These are phyloP conservation scores for Barnettozyma botsteinii DNA, from an alignment of 805 yeast species.

Conservation along the genomic window DNA sequence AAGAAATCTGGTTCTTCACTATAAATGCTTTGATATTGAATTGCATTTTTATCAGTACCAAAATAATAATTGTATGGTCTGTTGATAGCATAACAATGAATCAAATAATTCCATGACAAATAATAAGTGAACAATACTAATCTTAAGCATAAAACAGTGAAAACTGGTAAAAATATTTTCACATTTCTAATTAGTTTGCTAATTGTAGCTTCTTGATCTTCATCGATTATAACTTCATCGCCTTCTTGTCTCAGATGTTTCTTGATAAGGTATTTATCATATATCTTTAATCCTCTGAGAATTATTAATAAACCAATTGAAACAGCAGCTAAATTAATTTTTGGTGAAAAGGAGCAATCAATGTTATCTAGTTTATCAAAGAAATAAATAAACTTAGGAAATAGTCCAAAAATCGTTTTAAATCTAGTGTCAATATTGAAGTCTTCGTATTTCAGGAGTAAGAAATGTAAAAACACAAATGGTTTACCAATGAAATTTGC, in stretches of 20 bases:
- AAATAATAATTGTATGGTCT: constrained; percentile 6
- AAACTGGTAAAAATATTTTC: not conserved
- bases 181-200: not conserved
- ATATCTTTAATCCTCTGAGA: constrained; percentile 10
- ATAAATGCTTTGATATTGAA: not conserved
- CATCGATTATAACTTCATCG: constrained; percentile 8
- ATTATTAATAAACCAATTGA: constrained; percentile 20
- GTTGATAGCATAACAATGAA: constrained; percentile 7
- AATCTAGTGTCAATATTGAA: too few relatives aligned
- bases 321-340: constrained; percentile 11
- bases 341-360: not conserved
- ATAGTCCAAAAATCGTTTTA: not conserved
- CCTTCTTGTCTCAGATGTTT: constrained; percentile 16
- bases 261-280: constrained; percentile 18
- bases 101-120: constrained; percentile 1
- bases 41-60: constrained; percentile 1
- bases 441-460: not conserved
- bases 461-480: not conserved
- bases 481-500: constrained; percentile 28
- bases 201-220: not conserved
- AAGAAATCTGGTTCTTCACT: constrained; percentile 1
- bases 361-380: not conserved
- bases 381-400: not conserved
- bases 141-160: not conserved
- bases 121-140: not conserved